Base-by-base conservation (phyloP, 2,329 filamentous ascomycete genomes). In the Alternaria sp. region DNA sequence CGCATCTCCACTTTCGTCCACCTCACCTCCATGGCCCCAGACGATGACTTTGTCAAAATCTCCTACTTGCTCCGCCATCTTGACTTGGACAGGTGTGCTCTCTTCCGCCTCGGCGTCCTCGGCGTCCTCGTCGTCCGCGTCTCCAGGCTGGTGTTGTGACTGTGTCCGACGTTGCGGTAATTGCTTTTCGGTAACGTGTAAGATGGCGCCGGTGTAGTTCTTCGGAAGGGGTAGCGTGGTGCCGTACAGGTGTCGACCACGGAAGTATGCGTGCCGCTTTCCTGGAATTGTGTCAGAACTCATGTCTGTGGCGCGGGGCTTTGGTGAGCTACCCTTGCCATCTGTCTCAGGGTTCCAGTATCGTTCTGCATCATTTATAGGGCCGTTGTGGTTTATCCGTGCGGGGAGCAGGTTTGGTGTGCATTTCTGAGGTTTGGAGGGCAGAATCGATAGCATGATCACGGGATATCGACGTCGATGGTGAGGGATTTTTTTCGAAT, bases 331-430 rank as follows among this genome's bases (percentile, higher is more conserved):
- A 17, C 65, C 71, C 72, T 46, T 37, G 4, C 26, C 39, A 63
- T 80, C 77, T 26, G 77, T 73, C 29, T 72, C 77, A 0, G 91
- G 90, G 5, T 80, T 82, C 92, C 93, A 97, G 73, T 91, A 92
- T 41, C 87, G 81, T 23, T 85, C 77, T 5, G 85, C 80, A 1
- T 86, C 81, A 50, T 88, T 84, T 53, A 94, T 81, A 1, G 87
- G 82, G 1, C 93, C 93, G 67, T 90, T 86, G 76, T 96, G 89
- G 69, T 93, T 85, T 71, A 97, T 86, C 54, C 87, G 86, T 70
- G 91, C 95, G 3, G 93, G 93, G 13, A 97, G 83, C 21, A 97
- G 80, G 71, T 97, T 89, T 4, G 89, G 85, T 0, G 82, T 86
- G 54, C 81, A 81, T 58, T 82, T 82, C 41, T 70, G 58, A 1